These are phyloP conservation scores for Phytophthora pisi DNA, from an alignment of 352 stramenopile species.

Conservation along the genomic window DNA sequence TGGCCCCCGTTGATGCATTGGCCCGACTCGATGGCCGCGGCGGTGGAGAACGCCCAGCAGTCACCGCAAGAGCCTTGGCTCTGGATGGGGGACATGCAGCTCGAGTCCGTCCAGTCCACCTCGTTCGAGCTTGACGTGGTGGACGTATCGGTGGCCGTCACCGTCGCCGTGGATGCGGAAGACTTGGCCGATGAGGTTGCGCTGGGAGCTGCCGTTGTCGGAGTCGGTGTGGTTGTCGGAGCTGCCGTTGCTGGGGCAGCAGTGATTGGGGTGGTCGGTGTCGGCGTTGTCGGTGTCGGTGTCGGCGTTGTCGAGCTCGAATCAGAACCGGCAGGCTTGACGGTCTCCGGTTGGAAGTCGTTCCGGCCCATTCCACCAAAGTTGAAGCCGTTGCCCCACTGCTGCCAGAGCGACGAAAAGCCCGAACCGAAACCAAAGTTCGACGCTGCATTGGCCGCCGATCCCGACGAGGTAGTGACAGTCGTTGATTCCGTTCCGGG, in stretches of 20 bases:
- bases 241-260: constrained; percentile 1
- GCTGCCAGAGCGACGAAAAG: constrained; percentile 29
- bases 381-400: constrained; percentile 36
- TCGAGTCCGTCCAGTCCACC: constrained; percentile 53
- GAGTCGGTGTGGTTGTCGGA: constrained; percentile 17
- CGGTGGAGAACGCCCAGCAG: constrained; percentile 97
- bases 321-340: constrained; percentile 26
- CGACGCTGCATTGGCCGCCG: constrained; percentile 7
- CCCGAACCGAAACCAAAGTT: constrained; percentile 24
- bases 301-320: constrained; percentile 14
- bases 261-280: constrained; percentile 8
- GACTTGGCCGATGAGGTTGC: constrained; percentile 17
- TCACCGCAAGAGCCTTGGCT: constrained; percentile 96
- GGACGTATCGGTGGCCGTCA: constrained; percentile 24
- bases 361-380: constrained; percentile 22
- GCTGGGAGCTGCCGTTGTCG: constrained; percentile 16
- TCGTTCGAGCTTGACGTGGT: constrained; percentile 43
- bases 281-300: constrained; percentile 4
- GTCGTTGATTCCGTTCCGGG: constrained; percentile 28
- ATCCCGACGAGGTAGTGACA: constrained; percentile 30
- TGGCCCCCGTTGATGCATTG: constrained; percentile 83
- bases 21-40: constrained; percentile 90
- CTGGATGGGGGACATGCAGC: constrained; percentile 79
- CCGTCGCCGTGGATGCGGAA: constrained; percentile 21
- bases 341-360: constrained; percentile 27